Base-by-base conservation (phyloP, 257 asterid species). In the Rubia yunnanensis region DNA sequence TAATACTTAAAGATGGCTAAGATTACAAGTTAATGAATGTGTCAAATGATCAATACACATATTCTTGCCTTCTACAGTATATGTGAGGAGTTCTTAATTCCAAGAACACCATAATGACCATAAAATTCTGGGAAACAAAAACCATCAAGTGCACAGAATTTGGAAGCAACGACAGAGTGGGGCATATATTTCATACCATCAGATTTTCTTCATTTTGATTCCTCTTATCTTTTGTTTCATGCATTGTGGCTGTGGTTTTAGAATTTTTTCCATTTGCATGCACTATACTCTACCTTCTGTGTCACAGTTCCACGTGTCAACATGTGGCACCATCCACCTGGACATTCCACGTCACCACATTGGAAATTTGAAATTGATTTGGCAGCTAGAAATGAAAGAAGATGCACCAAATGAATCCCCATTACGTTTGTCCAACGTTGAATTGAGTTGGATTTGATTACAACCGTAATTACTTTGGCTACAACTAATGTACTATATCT, bases 111-210 rank as follows among this genome's bases (percentile, higher is more conserved):
- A 13, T 28, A 17, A 30, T 66, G 61, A 70, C 64, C 75, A 78
- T 63, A 38, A 41, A 60, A 50, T n/a, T 65, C 27, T 52, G 28
- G 31, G 31, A 52, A 62, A 15, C 27, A 52, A 24, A 22, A 26
- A 64, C 77, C 73, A 74, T 75, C 80, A 41, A 76, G 72, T 73
- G 76, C 36, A 70, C 49, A 74, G 17, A 74, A 65, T 62, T 81
- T 71, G 41, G 81, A 83, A 82, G 87, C 95, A 82, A 82, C 75
- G 71, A 50, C 57, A n/a, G 57, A 20, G 57, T 22, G 76, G 64
- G 58, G 26, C 77, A 58, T 56, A 50, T 50, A 10, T 11, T 55
- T 60, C 34, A 48, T 44, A 49, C 36, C 70, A 68, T 38, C 30
- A n/a, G 32, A 70, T 55, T 55, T 48, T 49, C 62, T 68, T 32